Evolutionary conservation across 2,329 filamentous ascomycete species (phyloP).

Genomic region (Arthrobotrys conoides): DNA sequence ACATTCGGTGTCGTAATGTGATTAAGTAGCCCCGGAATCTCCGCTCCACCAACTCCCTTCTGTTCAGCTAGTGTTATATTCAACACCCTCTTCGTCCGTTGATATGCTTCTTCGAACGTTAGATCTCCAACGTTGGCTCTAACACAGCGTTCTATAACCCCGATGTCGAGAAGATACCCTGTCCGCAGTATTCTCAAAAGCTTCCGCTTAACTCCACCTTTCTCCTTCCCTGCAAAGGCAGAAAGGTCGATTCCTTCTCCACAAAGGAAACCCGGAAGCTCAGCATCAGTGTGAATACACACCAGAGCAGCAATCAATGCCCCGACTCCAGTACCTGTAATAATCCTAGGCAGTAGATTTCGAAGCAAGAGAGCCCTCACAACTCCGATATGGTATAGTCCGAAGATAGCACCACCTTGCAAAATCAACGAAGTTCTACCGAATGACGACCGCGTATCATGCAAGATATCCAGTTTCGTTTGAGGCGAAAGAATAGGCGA

Average conservation of each 20-base stretch:
- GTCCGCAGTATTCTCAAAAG: slow-evolving; percentile 78
- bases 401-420: slow-evolving; percentile 92
- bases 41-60: slow-evolving; percentile 76
- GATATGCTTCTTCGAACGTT: slow-evolving; percentile 93
- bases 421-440: slow-evolving; percentile 87
- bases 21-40: slow-evolving; percentile 87
- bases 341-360: slow-evolving; percentile 86
- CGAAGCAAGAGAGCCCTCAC: slow-evolving; percentile 87
- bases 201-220: slow-evolving; percentile 70
- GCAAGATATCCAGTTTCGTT: slow-evolving; percentile 86
- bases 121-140: slow-evolving; percentile 87
- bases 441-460: slow-evolving; percentile 84
- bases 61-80: slow-evolving; percentile 85
- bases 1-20: slow-evolving; percentile 95
- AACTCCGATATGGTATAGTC: slow-evolving; percentile 89
- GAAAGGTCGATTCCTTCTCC: slow-evolving; percentile 86
- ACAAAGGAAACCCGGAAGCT: slow-evolving; percentile 81
- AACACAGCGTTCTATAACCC: slow-evolving; percentile 85
- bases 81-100: slow-evolving; percentile 84
- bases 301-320: slow-evolving; percentile 91
- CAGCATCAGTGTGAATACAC: slow-evolving; percentile 87
- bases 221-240: slow-evolving; percentile 75
- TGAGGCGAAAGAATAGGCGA: slow-evolving; percentile 75
- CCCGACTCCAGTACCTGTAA: slow-evolving; percentile 90
- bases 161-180: slow-evolving; percentile 86